These are phyloP conservation scores for Lipomyces japonicus DNA, from an alignment of 805 yeast species.

Conservation along the genomic window DNA sequence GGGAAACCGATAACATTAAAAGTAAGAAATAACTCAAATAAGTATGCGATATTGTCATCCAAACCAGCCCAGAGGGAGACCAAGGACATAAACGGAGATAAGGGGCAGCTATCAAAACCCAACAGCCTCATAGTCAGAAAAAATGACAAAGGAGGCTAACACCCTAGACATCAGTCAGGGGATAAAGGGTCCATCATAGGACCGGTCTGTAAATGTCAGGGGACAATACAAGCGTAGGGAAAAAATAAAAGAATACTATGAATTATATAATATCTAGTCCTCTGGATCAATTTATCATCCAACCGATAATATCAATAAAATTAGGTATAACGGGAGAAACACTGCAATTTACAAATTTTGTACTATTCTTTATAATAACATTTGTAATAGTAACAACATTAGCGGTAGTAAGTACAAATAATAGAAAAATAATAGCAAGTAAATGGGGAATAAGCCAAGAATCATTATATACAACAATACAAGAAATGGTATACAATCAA, in stretches of 20 bases:
- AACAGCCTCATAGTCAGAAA: too few relatives aligned
- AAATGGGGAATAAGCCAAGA: slow-evolving; percentile 25
- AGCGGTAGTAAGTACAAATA: slow-evolving; percentile 28
- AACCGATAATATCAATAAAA: neutral
- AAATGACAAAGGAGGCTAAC: too few relatives aligned
- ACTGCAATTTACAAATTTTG: neutral
- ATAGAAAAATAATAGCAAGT: slow-evolving; percentile 29
- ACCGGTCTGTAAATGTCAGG: too few relatives aligned
- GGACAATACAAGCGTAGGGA: neutral
- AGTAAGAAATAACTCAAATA: too few relatives aligned
- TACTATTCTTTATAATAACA: slow-evolving; percentile 25
- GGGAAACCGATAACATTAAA: too few relatives aligned
- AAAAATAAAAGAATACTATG: neutral
- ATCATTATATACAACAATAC: slow-evolving; percentile 32
- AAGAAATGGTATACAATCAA: slow-evolving; percentile 30
- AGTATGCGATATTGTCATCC: too few relatives aligned
- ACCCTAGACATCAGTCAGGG: too few relatives aligned
- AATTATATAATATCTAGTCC: neutral
- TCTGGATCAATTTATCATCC: neutral
- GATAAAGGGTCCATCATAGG: too few relatives aligned
- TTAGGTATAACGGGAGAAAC: neutral
- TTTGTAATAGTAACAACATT: slow-evolving; percentile 25
- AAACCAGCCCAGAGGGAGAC: too few relatives aligned
- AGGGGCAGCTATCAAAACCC: too few relatives aligned
- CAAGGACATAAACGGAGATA: too few relatives aligned